Conservation (phyloP, 306 rosid species). For the Glycine tomentella region DNA sequence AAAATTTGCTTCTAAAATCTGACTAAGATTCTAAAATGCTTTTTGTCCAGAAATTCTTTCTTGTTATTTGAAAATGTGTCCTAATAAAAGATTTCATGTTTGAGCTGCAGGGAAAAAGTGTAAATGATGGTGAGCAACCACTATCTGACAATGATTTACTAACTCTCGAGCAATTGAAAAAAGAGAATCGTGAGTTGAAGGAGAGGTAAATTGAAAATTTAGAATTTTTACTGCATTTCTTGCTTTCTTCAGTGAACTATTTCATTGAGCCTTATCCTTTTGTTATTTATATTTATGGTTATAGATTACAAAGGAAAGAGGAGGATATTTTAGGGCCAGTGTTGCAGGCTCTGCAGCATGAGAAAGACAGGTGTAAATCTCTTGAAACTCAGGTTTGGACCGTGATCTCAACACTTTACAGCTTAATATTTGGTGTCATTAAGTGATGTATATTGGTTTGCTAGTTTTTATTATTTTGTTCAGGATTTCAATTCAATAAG, state of each 20-base stretch:
- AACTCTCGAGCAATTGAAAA: slow-evolving; percentile 58
- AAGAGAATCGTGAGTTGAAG: slow-evolving; percentile 72
- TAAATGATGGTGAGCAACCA: slow-evolving; percentile 35
- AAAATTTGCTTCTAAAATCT: too few relatives aligned
- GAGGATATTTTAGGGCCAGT: slow-evolving; percentile 47
- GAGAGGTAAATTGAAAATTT: slow-evolving; percentile 61
- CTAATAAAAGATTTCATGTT: slow-evolving; percentile 39
- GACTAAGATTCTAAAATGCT: too few relatives aligned
- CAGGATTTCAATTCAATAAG: not conserved
- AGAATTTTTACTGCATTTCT: not conserved
- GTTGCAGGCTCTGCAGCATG: slow-evolving; percentile 53
- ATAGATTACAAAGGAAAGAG: slow-evolving; percentile 61
- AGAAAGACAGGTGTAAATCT: slow-evolving; percentile 65
- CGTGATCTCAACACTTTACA: not conserved
- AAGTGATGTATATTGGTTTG: not conserved
- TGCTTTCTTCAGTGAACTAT: slow-evolving; percentile 19
- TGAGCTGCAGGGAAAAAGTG: slow-evolving; percentile 61
- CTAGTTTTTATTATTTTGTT: not conserved
- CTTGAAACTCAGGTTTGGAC: slow-evolving; percentile 69
- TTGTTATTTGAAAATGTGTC: slow-evolving; percentile 24
- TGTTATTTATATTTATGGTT: slow-evolving; percentile 9
- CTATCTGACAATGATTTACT: slow-evolving; percentile 43
- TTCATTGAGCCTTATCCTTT: slow-evolving; percentile 8
- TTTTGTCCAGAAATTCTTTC: slow-evolving; percentile 2
- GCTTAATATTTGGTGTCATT: slow-evolving; percentile 9